phyloP scores from a whole-genome alignment of 306 rosid genomes.

The Gastrolobium villosum region DNA sequence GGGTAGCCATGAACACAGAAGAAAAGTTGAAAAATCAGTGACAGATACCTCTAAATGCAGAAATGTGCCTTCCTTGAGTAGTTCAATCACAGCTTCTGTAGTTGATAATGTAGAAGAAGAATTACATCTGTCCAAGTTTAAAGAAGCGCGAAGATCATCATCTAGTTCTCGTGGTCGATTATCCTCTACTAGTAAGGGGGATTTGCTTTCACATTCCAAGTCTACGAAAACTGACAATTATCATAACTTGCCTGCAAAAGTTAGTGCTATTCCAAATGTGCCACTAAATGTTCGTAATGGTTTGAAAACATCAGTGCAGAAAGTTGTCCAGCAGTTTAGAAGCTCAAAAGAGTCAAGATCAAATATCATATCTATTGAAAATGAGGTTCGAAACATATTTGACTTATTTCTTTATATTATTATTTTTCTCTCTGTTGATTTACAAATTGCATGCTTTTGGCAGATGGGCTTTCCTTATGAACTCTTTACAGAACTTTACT shows the following conservation, averaged over 20 bases:
- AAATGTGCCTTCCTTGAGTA: slow-evolving; percentile 47
- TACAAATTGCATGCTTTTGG: slow-evolving; percentile 49
- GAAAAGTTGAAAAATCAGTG: slow-evolving; percentile 60
- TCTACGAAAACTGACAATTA: slow-evolving; percentile 57
- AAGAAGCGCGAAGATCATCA: slow-evolving; percentile 57
- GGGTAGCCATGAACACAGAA: slow-evolving; percentile 57
- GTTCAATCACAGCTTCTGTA: slow-evolving; percentile 44
- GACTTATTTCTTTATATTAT: slow-evolving; percentile 39
- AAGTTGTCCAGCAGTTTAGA: slow-evolving; percentile 82
- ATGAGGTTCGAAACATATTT: slow-evolving; percentile 57
- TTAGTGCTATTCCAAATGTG: slow-evolving; percentile 51
- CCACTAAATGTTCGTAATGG: slow-evolving; percentile 73
- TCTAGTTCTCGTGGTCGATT: slow-evolving; percentile 50
- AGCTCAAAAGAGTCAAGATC: slow-evolving; percentile 66
- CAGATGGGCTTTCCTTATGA: slow-evolving; percentile 78
- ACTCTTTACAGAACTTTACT: slow-evolving; percentile 67
- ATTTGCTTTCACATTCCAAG: slow-evolving; percentile 53
- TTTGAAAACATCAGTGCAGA: slow-evolving; percentile 70
- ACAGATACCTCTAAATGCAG: slow-evolving; percentile 56
- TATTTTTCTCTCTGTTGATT: slow-evolving; percentile 36
- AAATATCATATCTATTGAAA: slow-evolving; percentile 50
- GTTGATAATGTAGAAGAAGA: slow-evolving; percentile 54
- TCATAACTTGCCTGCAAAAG: slow-evolving; percentile 63
- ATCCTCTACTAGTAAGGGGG: slow-evolving; percentile 54
- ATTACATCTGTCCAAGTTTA: slow-evolving; percentile 42